These are phyloP conservation scores for Oryza officinalis DNA, from an alignment of 176 grass and related monocot genomes.

Conservation along the genomic window DNA sequence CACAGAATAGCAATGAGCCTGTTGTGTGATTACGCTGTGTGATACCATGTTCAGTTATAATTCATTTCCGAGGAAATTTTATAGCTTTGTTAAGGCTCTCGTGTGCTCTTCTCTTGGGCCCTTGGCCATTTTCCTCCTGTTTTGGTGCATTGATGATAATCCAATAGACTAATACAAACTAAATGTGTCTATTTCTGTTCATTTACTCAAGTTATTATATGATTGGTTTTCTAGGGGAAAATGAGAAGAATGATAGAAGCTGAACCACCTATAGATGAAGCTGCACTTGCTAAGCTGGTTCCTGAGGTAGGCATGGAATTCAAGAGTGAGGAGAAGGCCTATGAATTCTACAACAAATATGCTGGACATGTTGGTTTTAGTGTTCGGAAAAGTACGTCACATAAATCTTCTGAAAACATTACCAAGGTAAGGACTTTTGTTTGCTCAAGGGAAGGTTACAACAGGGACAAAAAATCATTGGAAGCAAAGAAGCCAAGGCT, in stretches of 20 bases:
- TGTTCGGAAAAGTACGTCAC: conserved; percentile 93
- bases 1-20: neutral
- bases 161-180: neutral
- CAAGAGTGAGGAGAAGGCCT: conserved; percentile 78
- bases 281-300: conserved; percentile 71
- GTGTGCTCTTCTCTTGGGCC: neutral
- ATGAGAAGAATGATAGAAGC: conserved; percentile 97
- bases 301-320: conserved; percentile 86
- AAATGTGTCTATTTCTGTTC: neutral
- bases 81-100: conserved; percentile 1
- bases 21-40: neutral
- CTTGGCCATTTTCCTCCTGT: neutral
- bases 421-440: conserved; percentile 95
- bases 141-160: neutral
- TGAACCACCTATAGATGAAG: conserved; percentile 73
- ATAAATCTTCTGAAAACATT: conserved; percentile 90
- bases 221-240: conserved; percentile 67
- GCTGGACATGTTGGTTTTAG: conserved; percentile 98
- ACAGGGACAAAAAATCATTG: conserved; percentile 90
- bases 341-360: conserved; percentile 91
- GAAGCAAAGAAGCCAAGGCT: conserved; percentile 95
- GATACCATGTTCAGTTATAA: neutral
- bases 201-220: conserved; percentile 27
- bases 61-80: neutral
- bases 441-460: conserved; percentile 95